These are phyloP conservation scores for Pulveroboletus sp. DNA, from an alignment of 768 basidiomycete genomes.

Conservation along the genomic window DNA sequence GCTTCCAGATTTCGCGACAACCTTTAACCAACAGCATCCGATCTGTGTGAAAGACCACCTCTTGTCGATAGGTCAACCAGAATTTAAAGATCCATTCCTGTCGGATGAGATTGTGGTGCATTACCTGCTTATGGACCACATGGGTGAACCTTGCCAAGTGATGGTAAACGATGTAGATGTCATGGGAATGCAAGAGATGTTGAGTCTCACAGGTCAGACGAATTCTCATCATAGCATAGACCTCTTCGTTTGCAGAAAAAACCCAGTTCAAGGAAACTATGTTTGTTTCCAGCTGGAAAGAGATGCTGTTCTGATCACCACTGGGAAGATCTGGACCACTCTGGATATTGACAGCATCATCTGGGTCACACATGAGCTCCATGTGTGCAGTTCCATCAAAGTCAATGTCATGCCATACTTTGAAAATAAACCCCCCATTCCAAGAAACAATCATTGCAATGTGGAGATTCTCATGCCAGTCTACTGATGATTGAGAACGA, in stretches of 20 bases:
- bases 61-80: not conserved
- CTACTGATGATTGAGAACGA: not conserved
- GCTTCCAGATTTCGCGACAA: not conserved
- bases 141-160: not conserved
- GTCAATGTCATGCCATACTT: slow-evolving; percentile 3
- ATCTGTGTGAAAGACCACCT: not conserved
- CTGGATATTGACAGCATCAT: slow-evolving; percentile 9
- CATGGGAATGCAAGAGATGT: slow-evolving; percentile 4
- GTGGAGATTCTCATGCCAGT: slow-evolving; percentile 5
- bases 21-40: slow-evolving; percentile 1
- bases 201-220: not conserved
- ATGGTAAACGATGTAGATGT: not conserved
- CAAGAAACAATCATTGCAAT: slow-evolving; percentile 3
- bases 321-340: not conserved
- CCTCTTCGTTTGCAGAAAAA: slow-evolving; percentile 1
- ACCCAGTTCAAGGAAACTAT: not conserved
- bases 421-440: not conserved
- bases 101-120: not conserved
- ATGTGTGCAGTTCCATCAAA: not conserved
- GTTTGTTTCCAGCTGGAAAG: not conserved
- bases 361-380: not conserved
- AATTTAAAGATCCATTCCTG: not conserved
- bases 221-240: not conserved
- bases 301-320: not conserved
- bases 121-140: not conserved